Base-by-base conservation (phyloP, 2,329 filamentous ascomycete species). In the Fusarium musae region DNA sequence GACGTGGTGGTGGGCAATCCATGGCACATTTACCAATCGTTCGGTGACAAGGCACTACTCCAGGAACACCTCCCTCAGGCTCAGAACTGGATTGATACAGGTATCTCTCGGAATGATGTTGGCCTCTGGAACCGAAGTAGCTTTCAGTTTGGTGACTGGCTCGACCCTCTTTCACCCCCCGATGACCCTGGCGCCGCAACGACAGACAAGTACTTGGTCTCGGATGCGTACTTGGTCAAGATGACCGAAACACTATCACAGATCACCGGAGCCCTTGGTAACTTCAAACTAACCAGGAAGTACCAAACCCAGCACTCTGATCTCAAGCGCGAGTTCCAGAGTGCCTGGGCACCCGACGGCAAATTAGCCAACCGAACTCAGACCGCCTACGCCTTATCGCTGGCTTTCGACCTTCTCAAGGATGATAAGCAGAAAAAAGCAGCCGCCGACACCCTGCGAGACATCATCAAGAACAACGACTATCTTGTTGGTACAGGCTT, bases 141-240 rank as follows among this genome's bases (percentile, higher is more conserved):
- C 2, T 60, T 52, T 11, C 85, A 87, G 64, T 82, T 81, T 40
- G 84, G 82, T 9, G 85, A 87, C 67, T 87, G 85, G 85, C 79
- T 87, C 0, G 85, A 86, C 60, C 85, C 85, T 1, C 78, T 79
- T 21, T 78, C 85, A 2, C 84, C 85, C 0, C 75, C 82, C 0
- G 78, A 82, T 5, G 62, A 79, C 1, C 81, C 85, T 1, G 82
- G 78, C 1, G 66, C 69, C 4, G 84, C 83, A 1, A 82, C 80
- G 0, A 87, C 85, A 0, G 74, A 82, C 49, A 72, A 77, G 1
- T 74, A 76, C 16, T 80, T 85, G 2, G 84, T 87, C 2, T 83
- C 84, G 0, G 84, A 87, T 67, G 84, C 84, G 4, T 87, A 85
- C 70, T 79, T 87, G 10, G 78, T 85, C 3, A 81, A 82, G 46